These are phyloP conservation scores for Neurospora pannonica DNA, from an alignment of 495 filamentous ascomycete species.

Conservation along the genomic window DNA sequence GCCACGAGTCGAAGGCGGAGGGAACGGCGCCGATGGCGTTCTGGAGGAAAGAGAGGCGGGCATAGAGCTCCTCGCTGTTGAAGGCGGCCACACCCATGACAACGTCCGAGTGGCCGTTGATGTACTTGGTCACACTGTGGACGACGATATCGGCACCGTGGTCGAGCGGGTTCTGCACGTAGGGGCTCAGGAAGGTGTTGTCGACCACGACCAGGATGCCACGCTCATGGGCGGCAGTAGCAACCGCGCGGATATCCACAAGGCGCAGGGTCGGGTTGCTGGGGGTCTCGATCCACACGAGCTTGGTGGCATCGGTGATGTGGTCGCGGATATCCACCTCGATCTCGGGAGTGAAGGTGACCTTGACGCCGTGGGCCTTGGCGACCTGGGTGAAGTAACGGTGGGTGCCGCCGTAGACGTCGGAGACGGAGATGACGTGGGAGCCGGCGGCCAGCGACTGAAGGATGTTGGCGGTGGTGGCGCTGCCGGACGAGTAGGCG, in stretches of 20 bases:
- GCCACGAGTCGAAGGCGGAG: slow-evolving; percentile 94
- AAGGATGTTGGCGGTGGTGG: slow-evolving; percentile 84
- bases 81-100: slow-evolving; percentile 97
- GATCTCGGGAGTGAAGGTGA: slow-evolving; percentile 86
- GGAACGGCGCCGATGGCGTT: slow-evolving; percentile 96
- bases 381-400: slow-evolving; percentile 99
- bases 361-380: slow-evolving; percentile 83
- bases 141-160: slow-evolving; percentile 96
- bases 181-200: slow-evolving; percentile 95
- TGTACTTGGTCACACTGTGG: slow-evolving; percentile 99
- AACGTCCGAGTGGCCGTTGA: slow-evolving; percentile 97
- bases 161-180: slow-evolving; percentile 89
- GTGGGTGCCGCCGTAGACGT: slow-evolving; percentile 96
- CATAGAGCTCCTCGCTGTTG: slow-evolving; percentile 69
- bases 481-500: slow-evolving; percentile 90
- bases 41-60: slow-evolving; percentile 80
- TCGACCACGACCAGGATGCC: slow-evolving; percentile 94
- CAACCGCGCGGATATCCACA: slow-evolving; percentile 83
- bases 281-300: slow-evolving; percentile 95
- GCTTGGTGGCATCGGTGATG: slow-evolving; percentile 82
- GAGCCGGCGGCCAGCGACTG: slow-evolving; percentile 88
- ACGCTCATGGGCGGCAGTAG: slow-evolving; percentile 70
- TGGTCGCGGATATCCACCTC: slow-evolving; percentile 75
- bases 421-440: slow-evolving; percentile 90
- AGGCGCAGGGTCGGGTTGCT: slow-evolving; percentile 88